These are phyloP conservation scores for Zasmidium angulare DNA, from an alignment of 2,329 filamentous ascomycete genomes.

Conservation along the genomic window DNA sequence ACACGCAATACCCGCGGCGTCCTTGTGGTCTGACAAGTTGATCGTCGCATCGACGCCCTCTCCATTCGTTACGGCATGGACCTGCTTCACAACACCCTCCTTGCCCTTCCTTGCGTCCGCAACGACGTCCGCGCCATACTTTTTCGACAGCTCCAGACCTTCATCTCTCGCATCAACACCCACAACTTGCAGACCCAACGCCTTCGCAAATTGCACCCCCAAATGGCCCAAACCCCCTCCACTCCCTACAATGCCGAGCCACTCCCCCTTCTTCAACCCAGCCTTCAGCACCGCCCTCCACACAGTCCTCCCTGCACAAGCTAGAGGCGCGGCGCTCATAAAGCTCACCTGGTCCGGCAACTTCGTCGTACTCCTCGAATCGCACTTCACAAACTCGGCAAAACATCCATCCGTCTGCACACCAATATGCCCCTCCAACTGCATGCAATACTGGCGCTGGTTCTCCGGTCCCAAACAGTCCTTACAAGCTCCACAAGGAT, in stretches of 20 bases:
- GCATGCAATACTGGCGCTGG: conserved; percentile 55
- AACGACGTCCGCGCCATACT: conserved; percentile 53
- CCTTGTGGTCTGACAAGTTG: conserved; percentile 54
- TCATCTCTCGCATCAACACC: conserved; percentile 57
- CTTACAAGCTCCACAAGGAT: conserved; percentile 54
- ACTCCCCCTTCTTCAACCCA: conserved; percentile 40
- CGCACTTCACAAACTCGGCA: conserved; percentile 56
- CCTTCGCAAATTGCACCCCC: conserved; percentile 53
- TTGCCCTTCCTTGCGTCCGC: conserved; percentile 54
- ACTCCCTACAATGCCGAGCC: conserved; percentile 46
- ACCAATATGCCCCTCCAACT: conserved; percentile 48
- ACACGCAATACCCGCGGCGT: conserved; percentile 52
- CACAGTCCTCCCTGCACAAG: conserved; percentile 56
- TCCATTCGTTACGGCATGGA: conserved; percentile 50
- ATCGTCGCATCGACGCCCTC: conserved; percentile 54
- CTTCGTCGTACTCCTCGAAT: conserved; percentile 47
- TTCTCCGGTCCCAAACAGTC: conserved; percentile 54
- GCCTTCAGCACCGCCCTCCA: conserved; percentile 50
- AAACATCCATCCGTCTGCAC: conserved; percentile 56
- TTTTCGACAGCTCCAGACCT: conserved; percentile 49
- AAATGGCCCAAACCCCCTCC: conserved; percentile 57
- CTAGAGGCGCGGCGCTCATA: conserved; percentile 55
- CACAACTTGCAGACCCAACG: conserved; percentile 52
- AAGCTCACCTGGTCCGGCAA: conserved; percentile 53
- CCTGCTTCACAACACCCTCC: conserved; percentile 48